phyloP scores from a whole-genome alignment of 139 green algal species.

The Gonium pectorale region DNA sequence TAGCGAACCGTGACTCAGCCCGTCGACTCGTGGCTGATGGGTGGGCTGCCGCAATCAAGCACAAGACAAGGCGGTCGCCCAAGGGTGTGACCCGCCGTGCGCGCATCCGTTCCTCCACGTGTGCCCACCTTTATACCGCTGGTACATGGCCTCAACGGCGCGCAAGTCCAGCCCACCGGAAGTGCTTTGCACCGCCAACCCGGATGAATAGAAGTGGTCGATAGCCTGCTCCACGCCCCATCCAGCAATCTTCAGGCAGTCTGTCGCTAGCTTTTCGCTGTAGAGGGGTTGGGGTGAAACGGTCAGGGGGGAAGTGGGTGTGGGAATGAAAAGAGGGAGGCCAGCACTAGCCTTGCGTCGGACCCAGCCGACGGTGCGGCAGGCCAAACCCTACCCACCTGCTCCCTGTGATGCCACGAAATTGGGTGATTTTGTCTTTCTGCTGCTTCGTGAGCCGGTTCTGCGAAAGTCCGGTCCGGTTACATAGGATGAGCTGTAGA shows the following conservation, averaged over 20 bases:
- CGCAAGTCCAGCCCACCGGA: conserved; percentile 47
- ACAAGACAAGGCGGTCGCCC: too few relatives aligned
- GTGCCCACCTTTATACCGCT: conserved; percentile 64
- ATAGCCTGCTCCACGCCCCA: conserved; percentile 67
- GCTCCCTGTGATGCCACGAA: conserved; percentile 61
- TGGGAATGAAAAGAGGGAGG: too few relatives aligned
- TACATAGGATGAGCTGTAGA: too few relatives aligned
- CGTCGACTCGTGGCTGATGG: too few relatives aligned
- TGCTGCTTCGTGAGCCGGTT: conserved; percentile 59
- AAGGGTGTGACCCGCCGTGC: too few relatives aligned
- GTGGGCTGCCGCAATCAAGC: too few relatives aligned
- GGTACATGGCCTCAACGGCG: conserved; percentile 58
- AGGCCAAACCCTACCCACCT: conserved; percentile 21
- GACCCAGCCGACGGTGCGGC: neutral
- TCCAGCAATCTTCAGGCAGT: conserved; percentile 57
- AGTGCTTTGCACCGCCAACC: conserved; percentile 12
- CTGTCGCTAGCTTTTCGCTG: conserved; percentile 67
- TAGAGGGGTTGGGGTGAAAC: too few relatives aligned
- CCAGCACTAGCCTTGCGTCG: too few relatives aligned
- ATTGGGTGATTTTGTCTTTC: conserved; percentile 64
- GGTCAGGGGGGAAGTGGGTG: too few relatives aligned
- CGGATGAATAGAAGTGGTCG: conserved; percentile 62
- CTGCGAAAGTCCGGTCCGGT: too few relatives aligned
- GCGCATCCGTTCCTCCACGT: neutral
- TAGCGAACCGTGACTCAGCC: too few relatives aligned